These are phyloP conservation scores for Lachnum nothofagi DNA, from an alignment of 2,329 filamentous ascomycete genomes.

Conservation along the genomic window DNA sequence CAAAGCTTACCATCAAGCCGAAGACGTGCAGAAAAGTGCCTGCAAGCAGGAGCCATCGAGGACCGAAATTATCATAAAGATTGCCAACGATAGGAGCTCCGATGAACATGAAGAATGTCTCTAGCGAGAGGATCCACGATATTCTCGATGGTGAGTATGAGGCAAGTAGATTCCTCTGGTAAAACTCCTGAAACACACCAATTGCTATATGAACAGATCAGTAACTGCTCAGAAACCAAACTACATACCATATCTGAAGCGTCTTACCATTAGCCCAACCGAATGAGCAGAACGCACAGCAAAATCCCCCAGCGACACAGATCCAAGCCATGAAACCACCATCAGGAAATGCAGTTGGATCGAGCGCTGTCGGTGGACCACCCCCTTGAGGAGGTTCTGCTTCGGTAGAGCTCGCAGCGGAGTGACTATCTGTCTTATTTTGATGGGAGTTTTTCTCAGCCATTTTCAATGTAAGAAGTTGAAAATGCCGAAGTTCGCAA, in stretches of 20 bases:
- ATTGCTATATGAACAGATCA: constrained; percentile 22
- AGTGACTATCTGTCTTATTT: too few species aligned
- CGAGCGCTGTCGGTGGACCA: too few species aligned
- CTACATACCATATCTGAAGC: too few species aligned
- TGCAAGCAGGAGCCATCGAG: constrained; percentile 47
- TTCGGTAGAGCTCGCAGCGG: too few species aligned
- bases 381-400: too few species aligned
- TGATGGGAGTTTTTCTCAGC: too few species aligned
- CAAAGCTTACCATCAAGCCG: constrained; percentile 56
- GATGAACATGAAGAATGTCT: too few species aligned
- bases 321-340: constrained; percentile 53
- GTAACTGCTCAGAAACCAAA: neutral
- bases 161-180: constrained; percentile 32
- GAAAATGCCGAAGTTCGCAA: too few species aligned
- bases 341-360: constrained; percentile 39
- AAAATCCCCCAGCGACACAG: constrained; percentile 44
- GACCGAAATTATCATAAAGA: constrained; percentile 52
- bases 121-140: constrained; percentile 44
- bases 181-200: constrained; percentile 40
- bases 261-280: constrained; percentile 41
- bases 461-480: too few species aligned
- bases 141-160: constrained; percentile 34
- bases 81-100: too few species aligned
- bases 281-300: constrained; percentile 41
- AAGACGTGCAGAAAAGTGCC: constrained; percentile 54